phyloP scores from a whole-genome alignment of 2,329 filamentous ascomycete species.

The Pezicula rhizophila region DNA sequence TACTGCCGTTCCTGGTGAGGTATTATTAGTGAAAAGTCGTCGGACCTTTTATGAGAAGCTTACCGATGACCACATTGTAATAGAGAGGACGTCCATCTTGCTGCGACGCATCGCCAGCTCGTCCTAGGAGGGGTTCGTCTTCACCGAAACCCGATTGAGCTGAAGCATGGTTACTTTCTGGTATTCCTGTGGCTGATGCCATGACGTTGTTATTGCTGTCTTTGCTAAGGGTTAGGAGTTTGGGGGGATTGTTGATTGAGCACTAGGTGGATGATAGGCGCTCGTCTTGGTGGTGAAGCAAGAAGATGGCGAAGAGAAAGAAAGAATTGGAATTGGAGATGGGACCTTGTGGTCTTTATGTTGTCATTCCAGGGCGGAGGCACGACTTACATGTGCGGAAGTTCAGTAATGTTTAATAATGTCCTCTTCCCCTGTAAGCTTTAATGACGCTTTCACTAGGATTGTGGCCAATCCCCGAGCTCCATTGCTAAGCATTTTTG shows the following conservation, averaged over 20 bases:
- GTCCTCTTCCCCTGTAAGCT: not conserved
- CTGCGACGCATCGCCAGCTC: conserved; percentile 69
- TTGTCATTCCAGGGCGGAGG: no score
- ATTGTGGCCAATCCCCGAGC: conserved; percentile 12
- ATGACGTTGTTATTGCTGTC: conserved; percentile 34
- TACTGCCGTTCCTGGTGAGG: conserved; percentile 64
- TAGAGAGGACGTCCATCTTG: conserved; percentile 55
- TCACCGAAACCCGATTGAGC: conserved; percentile 35
- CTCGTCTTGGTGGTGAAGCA: not conserved
- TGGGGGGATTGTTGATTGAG: not conserved
- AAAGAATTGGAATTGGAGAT: not conserved
- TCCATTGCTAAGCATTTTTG: conserved; percentile 6
- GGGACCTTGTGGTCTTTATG: not conserved
- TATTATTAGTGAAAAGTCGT: conserved; percentile 8
- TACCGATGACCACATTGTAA: conserved; percentile 71
- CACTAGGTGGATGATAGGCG: not conserved
- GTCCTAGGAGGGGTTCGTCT: conserved; percentile 65
- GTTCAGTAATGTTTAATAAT: no score
- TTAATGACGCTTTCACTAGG: conserved; percentile 11
- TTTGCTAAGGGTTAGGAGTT: not conserved
- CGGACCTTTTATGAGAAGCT: not conserved
- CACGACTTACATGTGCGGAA: no score
- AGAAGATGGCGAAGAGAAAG: not conserved
- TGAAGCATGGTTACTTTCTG: conserved; percentile 40
- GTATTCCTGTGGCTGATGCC: conserved; percentile 64